Base-by-base conservation (phyloP, 2,329 filamentous ascomycete species). In the Gnomoniopsis smithogilvyi region DNA sequence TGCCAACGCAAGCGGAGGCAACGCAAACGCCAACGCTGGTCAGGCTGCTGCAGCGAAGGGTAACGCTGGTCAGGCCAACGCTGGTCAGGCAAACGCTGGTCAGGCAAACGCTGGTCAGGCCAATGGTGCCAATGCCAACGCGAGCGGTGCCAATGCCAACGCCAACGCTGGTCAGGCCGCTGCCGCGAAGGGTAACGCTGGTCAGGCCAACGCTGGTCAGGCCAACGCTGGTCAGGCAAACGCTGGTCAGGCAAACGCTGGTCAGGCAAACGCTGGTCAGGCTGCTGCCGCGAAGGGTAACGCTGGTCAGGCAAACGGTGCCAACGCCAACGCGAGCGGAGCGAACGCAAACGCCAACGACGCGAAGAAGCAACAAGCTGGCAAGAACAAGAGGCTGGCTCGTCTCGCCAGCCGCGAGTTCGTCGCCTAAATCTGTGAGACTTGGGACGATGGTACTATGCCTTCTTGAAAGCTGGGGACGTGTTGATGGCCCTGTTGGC, bases 1-100 rank as follows among this genome's bases (percentile, higher is more conserved):
- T 8, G 34, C 34, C 34, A 38, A 1, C 26, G 45, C 3, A n/a
- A 56, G 21, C 24, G 19, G 45, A 7, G 3, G 14, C 34, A 64
- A 64, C 58, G n/a, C 19, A n/a, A 53, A 52, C 30, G 56, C 38
- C 11, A 41, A 12, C 38, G n/a, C 6, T n/a, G n/a, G 38, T 30
- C 26, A 30, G 38, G 38, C 38, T n/a, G n/a, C 14, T 14, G 38
- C 12, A 3, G n/a, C 14, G 14, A 41, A n/a, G 38, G 38, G 14
- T 12, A 41, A 1, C 30, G 46, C 4, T 21, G 22, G 51, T 2
- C 26, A 19, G 48, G 22, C 26, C 21, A 33, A 8, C 2, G 14
- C 69, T 15, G 73, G 74, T 21, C 63, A 62, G 11, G 41, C 26
- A 1, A 14, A 8, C 6, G 58, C 62, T 34, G 53, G 60, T 36